Percentiles rank a stretch among this genome's conserved stretches.
These are phyloP conservation scores for Xenosphaeropsis pyriputrescens DNA, from an alignment of 2,329 filamentous ascomycete genomes.

Conservation along the genomic window DNA sequence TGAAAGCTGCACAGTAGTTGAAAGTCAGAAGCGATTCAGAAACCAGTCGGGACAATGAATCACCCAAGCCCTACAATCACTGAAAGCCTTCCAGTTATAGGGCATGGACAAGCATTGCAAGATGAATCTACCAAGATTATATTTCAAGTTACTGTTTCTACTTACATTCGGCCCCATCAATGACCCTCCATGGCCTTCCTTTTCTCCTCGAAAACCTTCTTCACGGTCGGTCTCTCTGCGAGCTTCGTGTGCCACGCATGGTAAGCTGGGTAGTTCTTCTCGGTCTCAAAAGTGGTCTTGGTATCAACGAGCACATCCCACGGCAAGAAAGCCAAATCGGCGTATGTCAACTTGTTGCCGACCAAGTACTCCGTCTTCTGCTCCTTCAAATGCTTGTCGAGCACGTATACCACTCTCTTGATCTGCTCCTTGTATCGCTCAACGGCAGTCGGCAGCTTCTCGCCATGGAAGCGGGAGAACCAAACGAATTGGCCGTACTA, in stretches of 20 bases:
- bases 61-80: too few relatives aligned
- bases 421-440: constrained; percentile 29
- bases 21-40: too few relatives aligned
- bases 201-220: constrained; percentile 5
- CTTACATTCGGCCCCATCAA: too few relatives aligned
- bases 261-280: constrained; percentile 5
- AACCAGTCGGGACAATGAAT: too few relatives aligned
- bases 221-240: constrained; percentile 5
- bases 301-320: constrained; percentile 10
- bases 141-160: too few relatives aligned
- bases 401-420: constrained; percentile 17
- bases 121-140: too few relatives aligned
- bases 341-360: constrained; percentile 22
- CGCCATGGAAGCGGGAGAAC: constrained; percentile 19
- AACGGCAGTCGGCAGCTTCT: constrained; percentile 25
- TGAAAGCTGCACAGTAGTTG: too few relatives aligned
- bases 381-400: constrained; percentile 23
- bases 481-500: constrained; percentile 21
- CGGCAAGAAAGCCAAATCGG: constrained; percentile 21
- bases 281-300: constrained; percentile 1
- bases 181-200: not conserved
- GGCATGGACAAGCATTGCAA: too few relatives aligned
- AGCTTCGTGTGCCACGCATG: constrained; percentile 4
- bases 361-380: constrained; percentile 19
- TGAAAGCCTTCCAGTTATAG: too few relatives aligned